Percentiles rank a stretch among this genome's conserved stretches.
These are phyloP conservation scores for Fusarium bulbicola DNA, from an alignment of 2,329 filamentous ascomycete species.

Conservation along the genomic window DNA sequence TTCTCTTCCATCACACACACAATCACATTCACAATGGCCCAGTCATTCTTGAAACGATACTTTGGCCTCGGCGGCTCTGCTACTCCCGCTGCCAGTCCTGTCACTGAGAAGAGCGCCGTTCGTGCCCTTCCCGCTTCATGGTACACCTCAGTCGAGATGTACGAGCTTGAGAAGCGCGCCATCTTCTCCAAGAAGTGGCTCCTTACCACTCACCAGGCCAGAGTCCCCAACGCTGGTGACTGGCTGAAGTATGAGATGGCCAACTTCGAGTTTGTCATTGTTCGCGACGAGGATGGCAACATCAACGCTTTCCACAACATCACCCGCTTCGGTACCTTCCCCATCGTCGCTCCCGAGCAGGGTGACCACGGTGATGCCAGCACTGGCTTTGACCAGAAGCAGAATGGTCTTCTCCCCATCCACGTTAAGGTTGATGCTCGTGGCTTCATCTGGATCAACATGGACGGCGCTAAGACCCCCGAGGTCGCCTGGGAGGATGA, in stretches of 20 bases:
- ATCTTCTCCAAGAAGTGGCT: constrained; percentile 68
- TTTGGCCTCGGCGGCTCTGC: constrained; percentile 48
- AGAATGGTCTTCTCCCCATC: constrained; percentile 65
- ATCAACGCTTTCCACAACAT: constrained; percentile 71
- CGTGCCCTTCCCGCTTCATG: constrained; percentile 59
- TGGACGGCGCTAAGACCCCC: constrained; percentile 57
- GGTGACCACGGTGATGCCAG: constrained; percentile 59
- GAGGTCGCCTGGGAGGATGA: constrained; percentile 63
- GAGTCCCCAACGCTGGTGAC: constrained; percentile 62
- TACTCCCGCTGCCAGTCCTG: constrained; percentile 13
- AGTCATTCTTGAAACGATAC: constrained; percentile 48
- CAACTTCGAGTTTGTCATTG: constrained; percentile 64
- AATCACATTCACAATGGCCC: constrained; percentile 35
- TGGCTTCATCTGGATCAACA: constrained; percentile 68
- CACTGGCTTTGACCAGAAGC: constrained; percentile 65
- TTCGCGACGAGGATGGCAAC: constrained; percentile 58
- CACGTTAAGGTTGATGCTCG: constrained; percentile 62
- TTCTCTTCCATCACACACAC: constrained; percentile 2
- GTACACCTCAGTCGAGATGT: constrained; percentile 63
- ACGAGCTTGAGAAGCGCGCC: constrained; percentile 64
- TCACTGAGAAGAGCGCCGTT: constrained; percentile 33
- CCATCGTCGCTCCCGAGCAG: constrained; percentile 55
- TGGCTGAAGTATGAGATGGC: constrained; percentile 65
- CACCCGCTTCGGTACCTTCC: constrained; percentile 69
- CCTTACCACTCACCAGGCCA: constrained; percentile 61